Conservation (phyloP, 164 flowering plant genomes). For the Berberis vulgaris region DNA sequence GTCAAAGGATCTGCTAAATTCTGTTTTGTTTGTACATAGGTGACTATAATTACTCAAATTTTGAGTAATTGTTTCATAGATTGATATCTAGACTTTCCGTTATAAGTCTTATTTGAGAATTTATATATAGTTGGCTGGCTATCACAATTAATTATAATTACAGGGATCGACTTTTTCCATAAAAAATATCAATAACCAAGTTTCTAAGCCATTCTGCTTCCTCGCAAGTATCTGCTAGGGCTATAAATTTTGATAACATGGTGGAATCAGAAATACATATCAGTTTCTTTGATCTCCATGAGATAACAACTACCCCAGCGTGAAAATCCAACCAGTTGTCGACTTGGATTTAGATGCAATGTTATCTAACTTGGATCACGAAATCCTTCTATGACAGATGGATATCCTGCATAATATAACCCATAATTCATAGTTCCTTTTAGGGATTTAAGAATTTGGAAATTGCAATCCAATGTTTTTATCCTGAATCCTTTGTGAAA, state of each 20-base stretch:
- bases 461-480: background rate
- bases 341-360: too few relatives aligned
- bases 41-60: background rate
- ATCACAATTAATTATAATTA: background rate
- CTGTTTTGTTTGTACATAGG: background rate
- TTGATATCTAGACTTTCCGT: background rate
- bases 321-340: background rate
- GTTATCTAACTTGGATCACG: too few relatives aligned
- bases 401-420: background rate
- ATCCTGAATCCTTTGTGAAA: background rate
- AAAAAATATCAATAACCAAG: background rate
- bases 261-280: background rate
- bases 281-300: background rate
- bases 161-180: background rate
- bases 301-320: background rate
- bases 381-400: too few relatives aligned
- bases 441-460: background rate
- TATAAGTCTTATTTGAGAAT: conserved; percentile 1
- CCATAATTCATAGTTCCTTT: background rate
- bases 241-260: background rate
- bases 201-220: conserved; percentile 1
- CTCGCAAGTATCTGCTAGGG: background rate
- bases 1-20: conserved; percentile 1
- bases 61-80: conserved; percentile 1
- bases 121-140: background rate